phyloP scores from a whole-genome alignment of 2,329 filamentous ascomycete genomes.

The Sclerotinia trifoliorum region DNA sequence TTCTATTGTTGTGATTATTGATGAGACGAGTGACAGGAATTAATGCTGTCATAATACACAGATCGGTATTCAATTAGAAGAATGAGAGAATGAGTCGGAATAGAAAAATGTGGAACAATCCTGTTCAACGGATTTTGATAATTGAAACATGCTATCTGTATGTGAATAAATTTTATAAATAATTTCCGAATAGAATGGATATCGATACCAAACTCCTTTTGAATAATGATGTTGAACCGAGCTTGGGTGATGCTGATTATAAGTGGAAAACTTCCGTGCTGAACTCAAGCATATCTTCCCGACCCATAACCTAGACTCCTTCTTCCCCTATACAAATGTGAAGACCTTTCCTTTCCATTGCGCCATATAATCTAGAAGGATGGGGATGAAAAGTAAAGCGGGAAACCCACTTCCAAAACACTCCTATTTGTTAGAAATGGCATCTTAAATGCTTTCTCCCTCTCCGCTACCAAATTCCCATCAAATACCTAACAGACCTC shows the following conservation, averaged over 20 bases:
- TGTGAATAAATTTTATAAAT: background rate
- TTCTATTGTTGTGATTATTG: background rate
- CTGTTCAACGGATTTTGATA: background rate
- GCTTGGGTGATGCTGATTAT: background rate
- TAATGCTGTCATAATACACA: background rate
- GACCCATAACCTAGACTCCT: background rate
- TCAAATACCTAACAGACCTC: background rate
- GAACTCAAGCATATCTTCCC: background rate
- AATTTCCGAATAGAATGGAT: background rate
- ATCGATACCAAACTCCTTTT: slow-evolving; percentile 14
- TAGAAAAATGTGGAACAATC: background rate
- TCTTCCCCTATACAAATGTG: background rate
- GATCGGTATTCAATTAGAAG: background rate
- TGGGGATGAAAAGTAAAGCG: background rate
- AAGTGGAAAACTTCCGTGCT: background rate
- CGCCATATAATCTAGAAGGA: background rate
- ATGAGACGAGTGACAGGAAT: slow-evolving; percentile 6
- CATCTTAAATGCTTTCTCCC: background rate
- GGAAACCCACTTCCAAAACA: background rate
- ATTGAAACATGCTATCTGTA: background rate
- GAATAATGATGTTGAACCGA: background rate
- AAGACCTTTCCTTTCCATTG: background rate
- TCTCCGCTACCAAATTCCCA: background rate
- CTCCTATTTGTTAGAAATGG: background rate
- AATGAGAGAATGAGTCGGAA: too few relatives aligned